Conservation (phyloP, 805 yeast genomes). For the Clavispora fructus region DNA sequence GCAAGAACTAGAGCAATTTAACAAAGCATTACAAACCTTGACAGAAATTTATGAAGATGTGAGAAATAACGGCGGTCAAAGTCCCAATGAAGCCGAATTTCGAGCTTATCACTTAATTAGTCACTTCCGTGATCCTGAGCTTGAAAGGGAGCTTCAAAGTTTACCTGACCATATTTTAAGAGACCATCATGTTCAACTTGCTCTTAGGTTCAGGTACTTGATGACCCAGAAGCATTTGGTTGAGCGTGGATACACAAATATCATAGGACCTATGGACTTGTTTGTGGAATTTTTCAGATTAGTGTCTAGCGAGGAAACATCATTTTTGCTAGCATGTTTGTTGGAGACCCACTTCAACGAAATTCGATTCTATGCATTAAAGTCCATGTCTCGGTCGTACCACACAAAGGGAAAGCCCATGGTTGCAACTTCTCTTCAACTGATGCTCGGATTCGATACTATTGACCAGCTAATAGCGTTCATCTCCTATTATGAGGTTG, state of each 20-base stretch:
- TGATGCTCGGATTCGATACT: slow-evolving; percentile 65
- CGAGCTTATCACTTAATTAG: slow-evolving; percentile 80
- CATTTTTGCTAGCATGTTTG: slow-evolving; percentile 67
- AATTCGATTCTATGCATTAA: slow-evolving; percentile 67
- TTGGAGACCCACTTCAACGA: slow-evolving; percentile 79
- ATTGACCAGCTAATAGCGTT: slow-evolving; percentile 48
- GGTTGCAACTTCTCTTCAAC: slow-evolving; percentile 41
- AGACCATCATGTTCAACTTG: slow-evolving; percentile 59
- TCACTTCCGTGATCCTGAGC: slow-evolving; percentile 78
- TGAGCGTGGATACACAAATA: slow-evolving; percentile 47
- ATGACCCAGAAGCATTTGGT: slow-evolving; percentile 57
- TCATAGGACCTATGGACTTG: slow-evolving; percentile 53
- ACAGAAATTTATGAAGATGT: slow-evolving; percentile 83
- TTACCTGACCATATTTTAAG: slow-evolving; percentile 55
- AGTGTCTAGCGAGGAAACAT: slow-evolving; percentile 44
- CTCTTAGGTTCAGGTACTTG: slow-evolving; percentile 63
- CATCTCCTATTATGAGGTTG: slow-evolving; percentile 60
- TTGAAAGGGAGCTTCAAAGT: slow-evolving; percentile 68
- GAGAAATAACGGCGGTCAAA: slow-evolving; percentile 58
- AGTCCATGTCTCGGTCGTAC: slow-evolving; percentile 56
- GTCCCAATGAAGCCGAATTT: slow-evolving; percentile 89
- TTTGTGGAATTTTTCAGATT: slow-evolving; percentile 60
- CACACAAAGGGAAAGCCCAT: slow-evolving; percentile 71
- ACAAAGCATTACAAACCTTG: slow-evolving; percentile 83
- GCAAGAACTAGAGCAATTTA: slow-evolving; percentile 92